Conservation (phyloP, 768 basidiomycete species). For the Sporobolomyces roseus region DNA sequence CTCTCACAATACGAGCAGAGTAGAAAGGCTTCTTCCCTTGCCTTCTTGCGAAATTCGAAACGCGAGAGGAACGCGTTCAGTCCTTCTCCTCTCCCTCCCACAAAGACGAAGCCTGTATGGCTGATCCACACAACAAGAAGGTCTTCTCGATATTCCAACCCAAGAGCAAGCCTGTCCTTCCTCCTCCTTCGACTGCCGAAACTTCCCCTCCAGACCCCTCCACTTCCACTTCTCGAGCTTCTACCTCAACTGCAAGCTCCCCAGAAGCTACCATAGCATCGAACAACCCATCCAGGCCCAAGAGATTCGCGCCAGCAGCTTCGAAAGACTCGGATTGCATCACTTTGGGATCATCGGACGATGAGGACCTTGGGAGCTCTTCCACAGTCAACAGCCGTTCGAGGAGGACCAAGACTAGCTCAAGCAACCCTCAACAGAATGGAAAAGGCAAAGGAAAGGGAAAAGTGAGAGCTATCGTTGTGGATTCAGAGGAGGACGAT, state of each 20-base stretch:
- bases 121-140: not conserved
- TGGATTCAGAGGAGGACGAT: not conserved
- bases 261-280: not conserved
- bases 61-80: not conserved
- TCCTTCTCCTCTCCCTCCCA: too few relatives aligned
- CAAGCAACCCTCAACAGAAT: not conserved
- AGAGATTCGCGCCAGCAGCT: not conserved
- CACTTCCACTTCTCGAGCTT: not conserved
- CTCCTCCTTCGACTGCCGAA: not conserved
- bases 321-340: conserved; percentile 11
- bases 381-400: not conserved
- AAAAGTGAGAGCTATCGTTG: not conserved
- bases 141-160: conserved; percentile 12
- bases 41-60: too few relatives aligned
- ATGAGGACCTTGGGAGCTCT: not conserved
- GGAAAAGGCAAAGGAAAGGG: not conserved
- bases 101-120: not conserved
- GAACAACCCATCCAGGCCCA: not conserved
- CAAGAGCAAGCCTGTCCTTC: not conserved
- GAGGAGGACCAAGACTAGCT: not conserved
- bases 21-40: too few relatives aligned
- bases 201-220: not conserved
- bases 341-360: conserved; percentile 1
- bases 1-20: too few relatives aligned
- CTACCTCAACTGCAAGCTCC: not conserved